phyloP scores from a whole-genome alignment of 768 basidiomycete species.

The Macrolepiota albuminosa region DNA sequence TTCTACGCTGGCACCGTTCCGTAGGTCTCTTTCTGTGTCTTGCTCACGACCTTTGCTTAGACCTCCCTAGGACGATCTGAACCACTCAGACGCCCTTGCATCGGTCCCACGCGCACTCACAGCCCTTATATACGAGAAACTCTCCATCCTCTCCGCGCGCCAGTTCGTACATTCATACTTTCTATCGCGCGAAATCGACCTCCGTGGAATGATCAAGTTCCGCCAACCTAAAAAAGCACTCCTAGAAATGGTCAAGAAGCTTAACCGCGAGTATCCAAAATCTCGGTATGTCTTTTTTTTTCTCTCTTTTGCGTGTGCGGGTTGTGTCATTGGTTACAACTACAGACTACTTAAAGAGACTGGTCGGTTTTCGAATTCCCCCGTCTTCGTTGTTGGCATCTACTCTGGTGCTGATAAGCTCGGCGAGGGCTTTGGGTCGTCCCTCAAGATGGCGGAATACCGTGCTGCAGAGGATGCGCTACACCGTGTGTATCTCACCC shows the following conservation, averaged over 20 bases:
- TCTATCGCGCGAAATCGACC: conserved; percentile 78
- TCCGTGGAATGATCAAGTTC: conserved; percentile 77
- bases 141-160: conserved; percentile 81
- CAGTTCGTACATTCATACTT: conserved; percentile 88
- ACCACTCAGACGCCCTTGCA: conserved; percentile 85
- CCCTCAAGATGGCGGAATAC: conserved; percentile 92
- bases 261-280: conserved; percentile 58
- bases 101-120: conserved; percentile 84
- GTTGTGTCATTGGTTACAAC: background rate
- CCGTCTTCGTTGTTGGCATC: conserved; percentile 94
- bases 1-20: conserved; percentile 78
- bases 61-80: conserved; percentile 41
- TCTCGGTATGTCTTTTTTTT: conserved; percentile 45
- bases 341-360: conserved; percentile 87
- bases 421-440: conserved; percentile 92
- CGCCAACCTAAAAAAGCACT: conserved; percentile 77
- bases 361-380: conserved; percentile 85
- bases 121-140: conserved; percentile 83
- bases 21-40: conserved; percentile 36
- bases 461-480: conserved; percentile 87
- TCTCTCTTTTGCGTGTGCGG: background rate
- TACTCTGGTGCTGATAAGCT: conserved; percentile 81
- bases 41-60: conserved; percentile 1
- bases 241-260: conserved; percentile 65
- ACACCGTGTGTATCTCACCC: conserved; percentile 77